phyloP scores from a whole-genome alignment of 345 rosid species.

The Lepidium aucheri region DNA sequence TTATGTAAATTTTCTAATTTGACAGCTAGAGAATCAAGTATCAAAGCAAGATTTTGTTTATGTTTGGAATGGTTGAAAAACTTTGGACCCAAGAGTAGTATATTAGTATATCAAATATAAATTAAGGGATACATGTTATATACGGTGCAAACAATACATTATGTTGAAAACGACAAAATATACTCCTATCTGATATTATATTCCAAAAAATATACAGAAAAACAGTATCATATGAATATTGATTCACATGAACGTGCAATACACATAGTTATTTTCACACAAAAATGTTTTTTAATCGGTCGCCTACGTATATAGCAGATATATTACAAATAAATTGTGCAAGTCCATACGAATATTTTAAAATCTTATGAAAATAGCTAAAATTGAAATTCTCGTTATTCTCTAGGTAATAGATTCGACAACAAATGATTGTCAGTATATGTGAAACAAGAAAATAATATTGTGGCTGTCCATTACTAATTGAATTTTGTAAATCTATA shows the following conservation, averaged over 20 bases:
- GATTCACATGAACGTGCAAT: constrained; percentile 17
- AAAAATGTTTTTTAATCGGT: background rate
- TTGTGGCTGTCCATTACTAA: too few relatives aligned
- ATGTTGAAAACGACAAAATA: background rate
- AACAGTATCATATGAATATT: background rate
- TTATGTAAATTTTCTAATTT: too few relatives aligned
- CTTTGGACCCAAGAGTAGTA: background rate
- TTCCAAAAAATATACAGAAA: background rate
- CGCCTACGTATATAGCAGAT: background rate
- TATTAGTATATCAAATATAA: background rate
- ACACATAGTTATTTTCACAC: constrained; percentile 2
- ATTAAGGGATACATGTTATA: background rate
- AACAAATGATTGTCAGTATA: too few relatives aligned
- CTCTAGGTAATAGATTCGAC: too few relatives aligned
- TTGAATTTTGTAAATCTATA: too few relatives aligned
- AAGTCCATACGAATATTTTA: too few relatives aligned
- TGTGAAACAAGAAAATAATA: too few relatives aligned
- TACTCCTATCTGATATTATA: background rate
- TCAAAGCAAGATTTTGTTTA: background rate
- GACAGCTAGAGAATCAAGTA: constrained; percentile 5
- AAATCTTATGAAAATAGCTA: too few relatives aligned
- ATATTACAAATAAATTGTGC: background rate
- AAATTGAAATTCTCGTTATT: too few relatives aligned
- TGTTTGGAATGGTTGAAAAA: background rate
- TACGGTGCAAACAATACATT: background rate